A percentile compares a stretch with the other conserved stretches of the same genome.
These are phyloP conservation scores for Boeremia lycopersici DNA, from an alignment of 2,329 filamentous ascomycete genomes.

Conservation along the genomic window DNA sequence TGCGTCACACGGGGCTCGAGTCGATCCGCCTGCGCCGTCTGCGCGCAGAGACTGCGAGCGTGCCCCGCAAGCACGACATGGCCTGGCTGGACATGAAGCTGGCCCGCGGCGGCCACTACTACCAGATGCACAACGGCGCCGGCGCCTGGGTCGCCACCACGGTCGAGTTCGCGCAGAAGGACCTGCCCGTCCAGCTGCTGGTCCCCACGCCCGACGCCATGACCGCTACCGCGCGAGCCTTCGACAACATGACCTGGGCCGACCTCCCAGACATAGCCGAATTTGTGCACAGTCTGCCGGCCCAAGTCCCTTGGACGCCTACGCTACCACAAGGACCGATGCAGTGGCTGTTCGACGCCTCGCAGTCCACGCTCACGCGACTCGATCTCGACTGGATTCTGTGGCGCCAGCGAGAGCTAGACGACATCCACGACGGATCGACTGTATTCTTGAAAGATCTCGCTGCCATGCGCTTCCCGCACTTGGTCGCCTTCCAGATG, in stretches of 20 bases:
- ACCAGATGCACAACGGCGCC: constrained; percentile 38
- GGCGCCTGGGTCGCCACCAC: constrained; percentile 41
- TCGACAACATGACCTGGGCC: constrained; percentile 37
- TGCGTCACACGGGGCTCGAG: constrained; percentile 45
- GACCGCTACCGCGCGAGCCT: constrained; percentile 23
- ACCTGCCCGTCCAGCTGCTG: constrained; percentile 3
- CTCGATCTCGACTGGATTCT: constrained; percentile 46
- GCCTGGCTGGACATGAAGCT: constrained; percentile 32
- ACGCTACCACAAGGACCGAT: constrained; percentile 18
- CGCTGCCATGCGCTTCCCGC: constrained; percentile 49
- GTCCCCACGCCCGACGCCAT: constrained; percentile 20
- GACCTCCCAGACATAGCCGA: constrained; percentile 31
- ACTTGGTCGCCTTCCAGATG: constrained; percentile 53
- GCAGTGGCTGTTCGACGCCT: constrained; percentile 27
- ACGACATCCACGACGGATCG: constrained; percentile 17
- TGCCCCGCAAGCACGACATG: constrained; percentile 22
- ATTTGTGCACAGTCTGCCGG: constrained; percentile 24
- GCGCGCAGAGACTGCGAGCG: constrained; percentile 32
- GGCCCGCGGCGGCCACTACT: constrained; percentile 36
- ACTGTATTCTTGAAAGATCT: constrained; percentile 31
- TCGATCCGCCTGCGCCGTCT: constrained; percentile 51
- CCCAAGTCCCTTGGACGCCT: constrained; percentile 5
- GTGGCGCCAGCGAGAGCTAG: constrained; percentile 32
- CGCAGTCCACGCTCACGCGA: constrained; percentile 37
- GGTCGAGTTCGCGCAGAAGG: constrained; percentile 25